Evolutionary conservation across 1,284 basidiomycete species (phyloP).

Genomic region (Sporisorium exsertum): DNA sequence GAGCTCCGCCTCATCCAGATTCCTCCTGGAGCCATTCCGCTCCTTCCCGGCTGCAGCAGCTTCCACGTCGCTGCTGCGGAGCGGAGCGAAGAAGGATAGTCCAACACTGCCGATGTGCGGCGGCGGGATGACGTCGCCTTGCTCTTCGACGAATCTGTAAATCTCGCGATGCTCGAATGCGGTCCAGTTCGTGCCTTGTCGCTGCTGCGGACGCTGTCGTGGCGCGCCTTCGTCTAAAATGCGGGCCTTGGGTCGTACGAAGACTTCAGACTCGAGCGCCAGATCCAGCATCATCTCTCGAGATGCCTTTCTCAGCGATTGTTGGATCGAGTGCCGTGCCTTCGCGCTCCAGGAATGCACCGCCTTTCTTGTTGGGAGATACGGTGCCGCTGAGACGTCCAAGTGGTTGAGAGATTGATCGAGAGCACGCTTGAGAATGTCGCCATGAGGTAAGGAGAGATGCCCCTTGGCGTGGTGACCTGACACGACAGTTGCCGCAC

Average conservation of each 20-base stretch:
- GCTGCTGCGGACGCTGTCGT: constrained; percentile 22
- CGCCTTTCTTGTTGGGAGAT: constrained; percentile 11
- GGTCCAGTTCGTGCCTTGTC: constrained; percentile 44
- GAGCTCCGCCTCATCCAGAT: constrained; percentile 22
- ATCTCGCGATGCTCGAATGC: constrained; percentile 34
- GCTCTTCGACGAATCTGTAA: constrained; percentile 37
- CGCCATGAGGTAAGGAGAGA: not conserved
- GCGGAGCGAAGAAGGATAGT: constrained; percentile 36
- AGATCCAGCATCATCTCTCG: constrained; percentile 26
- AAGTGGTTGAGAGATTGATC: not conserved
- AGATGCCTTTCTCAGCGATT: constrained; percentile 18
- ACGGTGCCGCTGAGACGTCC: not conserved
- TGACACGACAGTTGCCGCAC: not conserved
- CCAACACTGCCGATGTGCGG: constrained; percentile 39
- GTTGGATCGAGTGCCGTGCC: not conserved
- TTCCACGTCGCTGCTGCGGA: constrained; percentile 24
- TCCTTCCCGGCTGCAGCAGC: not conserved
- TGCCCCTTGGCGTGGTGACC: not conserved
- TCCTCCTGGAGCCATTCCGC: not conserved
- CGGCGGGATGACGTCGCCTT: constrained; percentile 35
- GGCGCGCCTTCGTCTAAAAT: constrained; percentile 34
- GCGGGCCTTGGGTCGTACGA: constrained; percentile 28
- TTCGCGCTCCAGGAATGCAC: constrained; percentile 16
- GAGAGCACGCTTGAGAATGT: constrained; percentile 20
- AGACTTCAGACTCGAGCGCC: constrained; percentile 31